Conservation (phyloP, 202 grass and related monocot species). For the Cymbopogon flexuosus region DNA sequence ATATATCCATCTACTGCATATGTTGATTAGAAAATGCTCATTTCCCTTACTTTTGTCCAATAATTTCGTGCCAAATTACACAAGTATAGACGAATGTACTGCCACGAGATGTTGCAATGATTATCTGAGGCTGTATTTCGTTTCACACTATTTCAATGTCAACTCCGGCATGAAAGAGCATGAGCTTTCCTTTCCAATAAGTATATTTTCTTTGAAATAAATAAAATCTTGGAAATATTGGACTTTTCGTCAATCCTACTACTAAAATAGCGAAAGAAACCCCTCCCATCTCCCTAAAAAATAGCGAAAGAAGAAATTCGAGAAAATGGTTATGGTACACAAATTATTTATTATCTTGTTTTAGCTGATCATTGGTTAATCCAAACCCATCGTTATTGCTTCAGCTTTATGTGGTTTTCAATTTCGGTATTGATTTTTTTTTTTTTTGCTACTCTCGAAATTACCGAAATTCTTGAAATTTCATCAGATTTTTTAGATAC, state of each 20-base stretch:
- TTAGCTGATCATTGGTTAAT: not conserved
- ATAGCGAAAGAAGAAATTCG: not conserved
- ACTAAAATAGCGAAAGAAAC: not conserved
- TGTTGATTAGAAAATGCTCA: not conserved
- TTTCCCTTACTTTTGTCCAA: not conserved
- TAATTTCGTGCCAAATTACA: not conserved
- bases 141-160: not conserved
- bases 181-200: not conserved
- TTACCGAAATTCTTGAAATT: too few species aligned
- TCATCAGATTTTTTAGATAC: too few species aligned
- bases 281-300: too few species aligned
- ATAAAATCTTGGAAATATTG: not conserved
- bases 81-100: not conserved
- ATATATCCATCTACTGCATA: not conserved
- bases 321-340: too few species aligned
- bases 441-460: too few species aligned
- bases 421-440: too few species aligned
- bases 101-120: not conserved
- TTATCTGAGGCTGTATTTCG: not conserved
- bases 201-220: not conserved
- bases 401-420: not conserved
- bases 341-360: slow-evolving; percentile 14
- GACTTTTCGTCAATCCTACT: not conserved
- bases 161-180: not conserved
- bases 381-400: not conserved